Evolutionary conservation across 2,329 filamentous ascomycete genomes (phyloP), one percentile per base, ranked within the genome.

Genomic region (Pseudogymnoascus sp.): DNA sequence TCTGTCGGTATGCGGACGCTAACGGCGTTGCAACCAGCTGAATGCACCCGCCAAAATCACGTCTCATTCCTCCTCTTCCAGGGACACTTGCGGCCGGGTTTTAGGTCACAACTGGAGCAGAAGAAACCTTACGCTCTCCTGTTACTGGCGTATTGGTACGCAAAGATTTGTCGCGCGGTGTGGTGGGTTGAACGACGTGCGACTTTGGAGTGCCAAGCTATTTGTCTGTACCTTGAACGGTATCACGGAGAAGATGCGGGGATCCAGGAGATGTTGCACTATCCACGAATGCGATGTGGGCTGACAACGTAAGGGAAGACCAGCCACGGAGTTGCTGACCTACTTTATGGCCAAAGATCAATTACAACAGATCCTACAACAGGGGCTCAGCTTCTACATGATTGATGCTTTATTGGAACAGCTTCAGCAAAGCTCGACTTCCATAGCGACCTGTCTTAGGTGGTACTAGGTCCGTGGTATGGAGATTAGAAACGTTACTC

Each of bases 131-230:
- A 76, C 28, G 82, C 82, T 0, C 66, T 86, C 63, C 68, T 85
- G 9, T 65, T 86, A 36, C 69, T 85, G n/a, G 75, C 77, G 0
- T 82, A 79, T 70, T 86, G 82, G 82, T 82, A 80, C 68, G 77
- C 78, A 8, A 77, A 79, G 63, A 68, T 80, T 12, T 75, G 73
- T 12, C 67, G 72, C 11, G 68, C 72, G 22, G 67, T 72, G 8
- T 83, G 80, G 81, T 83, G 78, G 77, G 63, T 80, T 12, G 71
- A 74, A 47, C 71, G 74, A 58, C 73, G 81, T 50, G 75, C 77
- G 4, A 64, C 73, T 28, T 65, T 82, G 1, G 79, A 83, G 65
- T 78, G 78, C n/a, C 72, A 75, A 50, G 76, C 80, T 1, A 80
- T 83, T 20, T 76, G 72, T 62, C 63, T 75, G n/a, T 76, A 74